These are phyloP conservation scores for Eucalyptus albens DNA, from an alignment of 345 rosid species.

Conservation along the genomic window DNA sequence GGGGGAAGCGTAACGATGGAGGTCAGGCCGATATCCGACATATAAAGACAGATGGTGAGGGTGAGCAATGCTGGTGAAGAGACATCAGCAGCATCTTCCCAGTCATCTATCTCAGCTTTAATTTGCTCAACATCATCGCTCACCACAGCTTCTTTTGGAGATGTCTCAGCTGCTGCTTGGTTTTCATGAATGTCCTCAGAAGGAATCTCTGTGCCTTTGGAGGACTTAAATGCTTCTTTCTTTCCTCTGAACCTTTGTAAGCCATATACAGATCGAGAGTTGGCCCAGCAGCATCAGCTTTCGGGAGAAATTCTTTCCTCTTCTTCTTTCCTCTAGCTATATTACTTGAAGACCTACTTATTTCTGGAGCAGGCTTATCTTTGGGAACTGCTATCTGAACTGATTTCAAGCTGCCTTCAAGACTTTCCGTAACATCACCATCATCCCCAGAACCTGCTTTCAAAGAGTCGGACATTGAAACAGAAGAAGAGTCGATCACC, in stretches of 20 bases:
- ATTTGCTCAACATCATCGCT: constrained; percentile 17
- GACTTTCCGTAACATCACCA: constrained; percentile 15
- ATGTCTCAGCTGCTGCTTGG: constrained; percentile 12
- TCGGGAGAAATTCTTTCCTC: constrained; percentile 56
- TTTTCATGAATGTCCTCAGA: constrained; percentile 15
- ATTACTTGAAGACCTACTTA: constrained; percentile 27
- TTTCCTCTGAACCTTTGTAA: constrained; percentile 85
- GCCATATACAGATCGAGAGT: constrained; percentile 82
- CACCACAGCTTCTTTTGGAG: constrained; percentile 5
- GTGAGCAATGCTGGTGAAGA: constrained; percentile 54
- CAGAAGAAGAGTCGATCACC: constrained; percentile 10
- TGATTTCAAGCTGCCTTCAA: constrained; percentile 10
- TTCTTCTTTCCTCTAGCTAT: constrained; percentile 30
- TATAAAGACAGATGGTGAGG: too few relatives aligned
- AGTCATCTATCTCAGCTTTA: constrained; percentile 81
- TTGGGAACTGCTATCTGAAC: constrained; percentile 15
- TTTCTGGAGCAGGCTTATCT: constrained; percentile 35
- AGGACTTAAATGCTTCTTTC: constrained; percentile 21
- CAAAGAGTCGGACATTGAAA: constrained; percentile 7
- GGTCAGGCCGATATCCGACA: too few relatives aligned
- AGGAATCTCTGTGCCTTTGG: constrained; percentile 11
- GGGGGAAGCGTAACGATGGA: too few relatives aligned
- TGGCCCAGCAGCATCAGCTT: constrained; percentile 92
- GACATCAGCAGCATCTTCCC: constrained; percentile 96
- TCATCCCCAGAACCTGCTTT: constrained; percentile 14